Percentiles rank a stretch among this genome's conserved stretches.
These are phyloP conservation scores for Cucurbita maxima DNA, from an alignment of 306 rosid species.

Conservation along the genomic window DNA sequence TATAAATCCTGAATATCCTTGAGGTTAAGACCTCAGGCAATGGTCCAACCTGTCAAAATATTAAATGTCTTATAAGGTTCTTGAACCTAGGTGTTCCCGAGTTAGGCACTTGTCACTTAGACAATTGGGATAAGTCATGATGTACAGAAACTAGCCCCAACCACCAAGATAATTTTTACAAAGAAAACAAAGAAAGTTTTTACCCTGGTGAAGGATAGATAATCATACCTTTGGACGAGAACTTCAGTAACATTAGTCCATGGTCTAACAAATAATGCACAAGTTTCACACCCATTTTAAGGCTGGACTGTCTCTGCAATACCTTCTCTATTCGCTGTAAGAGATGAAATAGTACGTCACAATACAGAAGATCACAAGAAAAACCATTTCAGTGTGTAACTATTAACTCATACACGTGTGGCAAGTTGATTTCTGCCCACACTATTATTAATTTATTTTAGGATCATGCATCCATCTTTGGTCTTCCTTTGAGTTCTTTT, in stretches of 20 bases:
- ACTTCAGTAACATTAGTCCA: slow-evolving; percentile 11
- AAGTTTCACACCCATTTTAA: slow-evolving; percentile 37
- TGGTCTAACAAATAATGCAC: slow-evolving; percentile 36
- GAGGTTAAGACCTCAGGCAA: background rate
- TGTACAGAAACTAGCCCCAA: background rate
- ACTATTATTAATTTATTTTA: background rate
- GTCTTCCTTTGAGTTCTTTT: background rate
- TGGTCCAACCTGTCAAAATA: background rate
- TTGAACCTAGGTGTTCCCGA: background rate
- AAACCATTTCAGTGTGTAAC: slow-evolving; percentile 1
- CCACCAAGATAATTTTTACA: background rate
- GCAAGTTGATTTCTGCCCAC: background rate
- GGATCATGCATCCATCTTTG: background rate
- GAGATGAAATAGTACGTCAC: slow-evolving; percentile 7
- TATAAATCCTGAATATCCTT: background rate
- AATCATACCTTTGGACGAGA: slow-evolving; percentile 44
- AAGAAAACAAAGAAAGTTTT: background rate
- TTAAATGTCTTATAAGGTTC: background rate
- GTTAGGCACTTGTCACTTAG: background rate
- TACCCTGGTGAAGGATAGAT: slow-evolving; percentile 7
- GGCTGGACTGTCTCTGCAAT: slow-evolving; percentile 58
- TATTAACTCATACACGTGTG: background rate
- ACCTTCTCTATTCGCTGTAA: slow-evolving; percentile 45
- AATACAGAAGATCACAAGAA: background rate
- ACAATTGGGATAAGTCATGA: background rate